These are phyloP conservation scores for Pterocarpus macrocarpus DNA, from an alignment of 306 rosid genomes.

Conservation along the genomic window DNA sequence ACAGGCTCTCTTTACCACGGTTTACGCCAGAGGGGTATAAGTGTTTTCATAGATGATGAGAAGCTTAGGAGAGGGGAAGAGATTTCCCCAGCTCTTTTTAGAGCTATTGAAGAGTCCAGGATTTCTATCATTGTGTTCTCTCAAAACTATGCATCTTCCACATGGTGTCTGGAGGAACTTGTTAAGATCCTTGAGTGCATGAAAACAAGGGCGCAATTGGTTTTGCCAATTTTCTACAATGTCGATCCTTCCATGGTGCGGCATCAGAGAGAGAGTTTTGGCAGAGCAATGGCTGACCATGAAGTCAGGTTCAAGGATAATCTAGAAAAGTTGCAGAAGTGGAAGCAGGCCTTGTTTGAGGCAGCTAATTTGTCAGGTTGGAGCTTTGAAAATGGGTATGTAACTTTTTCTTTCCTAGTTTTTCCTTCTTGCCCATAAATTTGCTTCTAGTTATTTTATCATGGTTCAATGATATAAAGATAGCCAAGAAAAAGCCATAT, in stretches of 20 bases:
- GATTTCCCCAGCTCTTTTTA: constrained; percentile 51
- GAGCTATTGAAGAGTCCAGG: constrained; percentile 59
- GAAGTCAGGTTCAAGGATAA: constrained; percentile 33
- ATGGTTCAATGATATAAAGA: neutral
- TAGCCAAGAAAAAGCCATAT: too few species aligned
- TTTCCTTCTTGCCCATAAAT: neutral
- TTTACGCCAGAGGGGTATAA: constrained; percentile 49
- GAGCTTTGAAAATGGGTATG: constrained; percentile 52
- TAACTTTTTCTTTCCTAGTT: neutral
- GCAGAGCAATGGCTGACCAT: constrained; percentile 33
- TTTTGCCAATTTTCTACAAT: constrained; percentile 57
- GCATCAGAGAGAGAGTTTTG: constrained; percentile 43
- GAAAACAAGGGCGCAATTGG: constrained; percentile 44
- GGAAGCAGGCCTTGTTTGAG: constrained; percentile 57
- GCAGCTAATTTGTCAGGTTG: constrained; percentile 57
- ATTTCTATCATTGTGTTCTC: constrained; percentile 58
- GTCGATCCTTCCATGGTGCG: constrained; percentile 59
- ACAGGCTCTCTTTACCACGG: constrained; percentile 52
- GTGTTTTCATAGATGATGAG: constrained; percentile 43
- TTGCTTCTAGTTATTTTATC: neutral
- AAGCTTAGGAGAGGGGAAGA: constrained; percentile 43
- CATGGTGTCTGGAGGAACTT: constrained; percentile 60
- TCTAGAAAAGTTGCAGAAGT: constrained; percentile 34
- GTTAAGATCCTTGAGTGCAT: constrained; percentile 48
- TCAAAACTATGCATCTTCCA: constrained; percentile 52